phyloP scores from a whole-genome alignment of 495 filamentous ascomycete species.

The Margaritispora aquatica region DNA sequence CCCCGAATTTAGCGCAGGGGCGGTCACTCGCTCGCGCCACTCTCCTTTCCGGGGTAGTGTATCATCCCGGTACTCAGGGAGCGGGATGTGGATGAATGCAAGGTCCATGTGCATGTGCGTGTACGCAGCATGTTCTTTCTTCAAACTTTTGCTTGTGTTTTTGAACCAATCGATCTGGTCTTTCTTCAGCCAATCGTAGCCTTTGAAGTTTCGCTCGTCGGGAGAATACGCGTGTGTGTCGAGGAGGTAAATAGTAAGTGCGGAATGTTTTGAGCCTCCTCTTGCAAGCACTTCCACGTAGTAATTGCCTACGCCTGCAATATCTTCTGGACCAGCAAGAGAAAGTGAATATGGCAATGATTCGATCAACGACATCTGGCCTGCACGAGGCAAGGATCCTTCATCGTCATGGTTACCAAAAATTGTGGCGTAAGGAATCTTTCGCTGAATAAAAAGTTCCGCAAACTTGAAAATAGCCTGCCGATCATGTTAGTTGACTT shows the following conservation, averaged over 20 bases:
- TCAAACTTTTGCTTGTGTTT: conserved; percentile 60
- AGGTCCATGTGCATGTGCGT: conserved; percentile 90
- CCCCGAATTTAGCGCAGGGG: conserved; percentile 79
- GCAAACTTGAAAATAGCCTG: conserved; percentile 90
- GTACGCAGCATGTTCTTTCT: conserved; percentile 68
- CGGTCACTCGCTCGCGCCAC: conserved; percentile 73
- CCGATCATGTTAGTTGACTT: conserved; percentile 2
- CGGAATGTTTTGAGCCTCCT: conserved; percentile 73
- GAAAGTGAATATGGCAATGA: conserved; percentile 86
- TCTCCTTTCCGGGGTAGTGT: conserved; percentile 50
- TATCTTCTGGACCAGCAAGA: conserved; percentile 67
- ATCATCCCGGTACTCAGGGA: conserved; percentile 71
- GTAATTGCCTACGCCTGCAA: conserved; percentile 93
- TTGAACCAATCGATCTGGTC: conserved; percentile 94
- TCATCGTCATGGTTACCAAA: conserved; percentile 99
- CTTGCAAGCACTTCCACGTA: conserved; percentile 83
- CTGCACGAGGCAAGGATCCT: conserved; percentile 65
- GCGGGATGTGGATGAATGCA: conserved; percentile 94
- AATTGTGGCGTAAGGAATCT: conserved; percentile 88
- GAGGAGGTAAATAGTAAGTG: conserved; percentile 86
- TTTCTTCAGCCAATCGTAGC: conserved; percentile 95
- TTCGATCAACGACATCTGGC: conserved; percentile 79
- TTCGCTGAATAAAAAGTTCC: conserved; percentile 74
- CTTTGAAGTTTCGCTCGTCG: conserved; percentile 74
- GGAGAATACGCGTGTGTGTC: conserved; percentile 92